Evolutionary conservation across 2,329 filamentous ascomycete genomes (phyloP), one percentile per base, ranked within the genome.

Genomic region (Colletotrichum sp.): DNA sequence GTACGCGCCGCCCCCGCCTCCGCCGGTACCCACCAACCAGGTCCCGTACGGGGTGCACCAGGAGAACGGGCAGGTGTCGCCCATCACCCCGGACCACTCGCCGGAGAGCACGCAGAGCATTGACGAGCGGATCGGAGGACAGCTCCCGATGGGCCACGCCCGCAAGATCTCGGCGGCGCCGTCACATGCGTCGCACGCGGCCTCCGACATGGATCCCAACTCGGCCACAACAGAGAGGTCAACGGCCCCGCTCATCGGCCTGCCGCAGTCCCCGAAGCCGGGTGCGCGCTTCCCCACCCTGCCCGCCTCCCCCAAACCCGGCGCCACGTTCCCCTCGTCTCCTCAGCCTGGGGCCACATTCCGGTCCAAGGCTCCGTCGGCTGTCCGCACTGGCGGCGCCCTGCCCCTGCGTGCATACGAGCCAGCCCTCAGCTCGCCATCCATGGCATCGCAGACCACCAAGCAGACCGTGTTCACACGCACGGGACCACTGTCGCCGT

Each of bases 381-480:
- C 90, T 1, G 87, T 92, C 36, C 89, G 90, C 68, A 88, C 89
- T 4, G 90, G 89, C 57, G 90, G 92, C 52, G 82, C 88, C 2
- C 85, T 93, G 52, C 92, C 92, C 1, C 85, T 93, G 68, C 90
- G 92, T 76, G 91, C 91, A 8, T 93, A 92, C 78, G 91, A 93
- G 81, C 88, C 90, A n/a, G 81, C 89, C 2, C 77, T 91, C 63
- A 83, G 83, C 67, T 91, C 90, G 32, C 90, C 91, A 3, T 86
- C 84, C 6, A 86, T 87, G 8, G 83, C 85, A 39, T 78, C 82
- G 8, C 85, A 87, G 68, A 89, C 86, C 6, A 91, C 91, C 32
- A 93, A 92, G 85, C 91, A 93, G 82, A 94, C 92, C 0, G 90
- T 92, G 2, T 91, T 94, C 77, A 92, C 93, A 80, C 87, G 92